A percentile compares a stretch with the other conserved stretches of the same genome.
Evolutionary conservation across 805 yeast genomes (phyloP).

Genomic region (Starmerella khaoyaiensis): DNA sequence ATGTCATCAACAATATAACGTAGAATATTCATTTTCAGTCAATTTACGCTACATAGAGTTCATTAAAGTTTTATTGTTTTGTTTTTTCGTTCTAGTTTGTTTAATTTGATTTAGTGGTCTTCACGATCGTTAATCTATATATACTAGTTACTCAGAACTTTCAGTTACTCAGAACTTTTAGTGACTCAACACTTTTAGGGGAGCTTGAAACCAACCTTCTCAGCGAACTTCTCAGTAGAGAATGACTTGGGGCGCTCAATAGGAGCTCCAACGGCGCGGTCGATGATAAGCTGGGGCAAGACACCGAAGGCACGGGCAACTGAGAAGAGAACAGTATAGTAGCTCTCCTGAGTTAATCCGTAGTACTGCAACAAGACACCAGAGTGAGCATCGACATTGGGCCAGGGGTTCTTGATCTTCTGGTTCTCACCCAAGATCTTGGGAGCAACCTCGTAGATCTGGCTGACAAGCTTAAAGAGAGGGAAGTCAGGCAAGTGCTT

Average conservation of each 20-base stretch:
- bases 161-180: not conserved
- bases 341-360: conserved; percentile 68
- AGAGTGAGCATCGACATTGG: conserved; percentile 79
- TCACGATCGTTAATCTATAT: not conserved
- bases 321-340: conserved; percentile 79
- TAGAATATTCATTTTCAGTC: not conserved
- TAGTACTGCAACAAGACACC: conserved; percentile 77
- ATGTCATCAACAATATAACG: not conserved
- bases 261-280: conserved; percentile 69
- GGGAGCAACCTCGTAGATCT: conserved; percentile 74
- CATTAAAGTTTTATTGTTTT: too few species aligned
- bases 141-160: not conserved
- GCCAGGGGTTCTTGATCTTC: conserved; percentile 89
- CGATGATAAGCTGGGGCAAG: conserved; percentile 70
- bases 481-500: conserved; percentile 67
- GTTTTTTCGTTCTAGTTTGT: too few species aligned
- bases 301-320: conserved; percentile 81
- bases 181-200: conserved; percentile 9
- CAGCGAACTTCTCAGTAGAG: conserved; percentile 85
- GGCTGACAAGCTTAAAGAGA: conserved; percentile 63
- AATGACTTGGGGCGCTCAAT: conserved; percentile 86
- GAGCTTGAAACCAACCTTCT: conserved; percentile 30
- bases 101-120: too few species aligned
- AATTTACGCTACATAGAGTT: not conserved
- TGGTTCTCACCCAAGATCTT: conserved; percentile 69